phyloP scores from a whole-genome alignment of 345 rosid genomes.

The rapeseed (Brassica napus) region Da-Ae NC_063441.1:21510501-21511000 shows the following conservation, averaged over 20 bases:
- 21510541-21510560: neutral
- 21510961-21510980: neutral
- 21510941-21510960: neutral
- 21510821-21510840: neutral
- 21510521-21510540: neutral
- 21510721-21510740: neutral
- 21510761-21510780: neutral
- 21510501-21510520: neutral
- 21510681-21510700: neutral
- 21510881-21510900: neutral
- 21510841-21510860: neutral
- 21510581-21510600: neutral
- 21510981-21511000: neutral
- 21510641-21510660: neutral
- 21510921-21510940: neutral
- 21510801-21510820: neutral
- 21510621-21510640: neutral
- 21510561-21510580: neutral
- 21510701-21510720: conserved; percentile 10
- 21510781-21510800: neutral
- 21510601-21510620: neutral
- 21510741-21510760: neutral
- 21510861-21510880: neutral
- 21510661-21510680: neutral
- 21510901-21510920: neutral